These are phyloP conservation scores for Potentilla sterilis DNA, from an alignment of 306 rosid species.

Conservation along the genomic window DNA sequence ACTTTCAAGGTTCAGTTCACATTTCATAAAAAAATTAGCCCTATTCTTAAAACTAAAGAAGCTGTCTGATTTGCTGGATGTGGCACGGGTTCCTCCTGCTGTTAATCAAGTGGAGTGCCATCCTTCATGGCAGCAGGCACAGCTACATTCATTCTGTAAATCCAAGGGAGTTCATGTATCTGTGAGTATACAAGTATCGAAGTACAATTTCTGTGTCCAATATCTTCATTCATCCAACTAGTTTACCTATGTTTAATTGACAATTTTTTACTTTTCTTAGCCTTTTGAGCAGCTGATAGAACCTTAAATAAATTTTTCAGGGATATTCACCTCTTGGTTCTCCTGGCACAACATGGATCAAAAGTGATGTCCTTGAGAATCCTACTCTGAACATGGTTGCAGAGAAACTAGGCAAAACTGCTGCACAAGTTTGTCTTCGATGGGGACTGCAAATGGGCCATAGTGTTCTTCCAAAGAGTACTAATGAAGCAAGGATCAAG, in stretches of 20 bases:
- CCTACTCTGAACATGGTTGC: constrained; percentile 40
- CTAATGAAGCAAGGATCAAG: constrained; percentile 58
- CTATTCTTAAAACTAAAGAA: constrained; percentile 22
- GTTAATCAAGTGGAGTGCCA: constrained; percentile 74
- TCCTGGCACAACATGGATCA: constrained; percentile 60
- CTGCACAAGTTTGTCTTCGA: constrained; percentile 67
- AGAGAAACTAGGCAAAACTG: constrained; percentile 51
- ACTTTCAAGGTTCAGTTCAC: not conserved
- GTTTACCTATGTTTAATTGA: not conserved
- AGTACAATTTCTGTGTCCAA: not conserved
- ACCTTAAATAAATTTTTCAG: constrained; percentile 19
- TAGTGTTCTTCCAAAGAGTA: constrained; percentile 70
- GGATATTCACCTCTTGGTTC: constrained; percentile 71
- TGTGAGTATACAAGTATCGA: constrained; percentile 36
- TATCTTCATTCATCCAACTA: not conserved
- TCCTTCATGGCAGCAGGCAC: constrained; percentile 63
- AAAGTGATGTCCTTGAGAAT: constrained; percentile 52
- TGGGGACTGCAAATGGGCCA: constrained; percentile 82
- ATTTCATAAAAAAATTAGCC: not conserved
- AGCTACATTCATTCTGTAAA: constrained; percentile 45
- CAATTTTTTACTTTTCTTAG: not conserved
- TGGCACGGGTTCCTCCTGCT: constrained; percentile 58
- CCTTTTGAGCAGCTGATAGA: not conserved
- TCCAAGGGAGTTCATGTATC: constrained; percentile 61
- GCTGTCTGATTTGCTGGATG: constrained; percentile 45